Percentiles rank a stretch among this genome's conserved stretches.
Evolutionary conservation across 441 rosid genomes (phyloP).

Genomic region (Pelargonium hybrid): DNA sequence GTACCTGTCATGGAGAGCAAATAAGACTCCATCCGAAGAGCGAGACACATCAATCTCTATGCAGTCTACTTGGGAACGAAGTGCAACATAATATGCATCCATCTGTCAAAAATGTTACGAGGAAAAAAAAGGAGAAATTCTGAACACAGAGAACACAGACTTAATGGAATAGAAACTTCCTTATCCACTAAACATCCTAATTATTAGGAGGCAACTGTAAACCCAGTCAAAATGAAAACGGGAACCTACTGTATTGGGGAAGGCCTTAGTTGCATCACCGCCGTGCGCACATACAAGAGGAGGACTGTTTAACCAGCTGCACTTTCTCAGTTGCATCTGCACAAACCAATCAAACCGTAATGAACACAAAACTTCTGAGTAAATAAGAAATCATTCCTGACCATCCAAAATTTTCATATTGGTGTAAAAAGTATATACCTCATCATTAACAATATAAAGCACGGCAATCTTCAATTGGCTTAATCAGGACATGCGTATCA

Average conservation of each 20-base stretch:
- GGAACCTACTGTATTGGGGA: conserved; percentile 67
- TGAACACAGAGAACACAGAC: not conserved
- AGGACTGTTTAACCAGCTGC: conserved; percentile 76
- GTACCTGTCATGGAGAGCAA: conserved; percentile 92
- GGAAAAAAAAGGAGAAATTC: conserved; percentile 4
- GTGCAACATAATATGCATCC: conserved; percentile 61
- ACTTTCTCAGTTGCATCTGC: conserved; percentile 46
- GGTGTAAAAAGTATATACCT: not conserved
- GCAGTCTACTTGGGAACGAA: conserved; percentile 71
- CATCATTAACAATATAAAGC: not conserved
- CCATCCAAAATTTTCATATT: not conserved
- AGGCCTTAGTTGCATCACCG: conserved; percentile 75
- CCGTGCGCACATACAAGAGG: conserved; percentile 99
- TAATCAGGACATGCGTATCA: not conserved
- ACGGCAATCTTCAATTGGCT: not conserved
- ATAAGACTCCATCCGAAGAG: conserved; percentile 70
- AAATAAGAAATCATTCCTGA: not conserved
- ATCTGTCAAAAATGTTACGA: conserved; percentile 33
- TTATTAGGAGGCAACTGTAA: conserved; percentile 3
- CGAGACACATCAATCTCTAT: conserved; percentile 93
- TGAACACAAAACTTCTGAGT: not conserved
- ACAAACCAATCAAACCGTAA: conserved; percentile 1
- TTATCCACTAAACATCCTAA: not conserved
- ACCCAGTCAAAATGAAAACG: conserved; percentile 3
- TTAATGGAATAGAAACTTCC: not conserved